A percentile compares a stretch with the other conserved stretches of the same genome.
Evolutionary conservation across 441 rosid genomes (phyloP).

Genomic region (Omphalea diandra): DNA sequence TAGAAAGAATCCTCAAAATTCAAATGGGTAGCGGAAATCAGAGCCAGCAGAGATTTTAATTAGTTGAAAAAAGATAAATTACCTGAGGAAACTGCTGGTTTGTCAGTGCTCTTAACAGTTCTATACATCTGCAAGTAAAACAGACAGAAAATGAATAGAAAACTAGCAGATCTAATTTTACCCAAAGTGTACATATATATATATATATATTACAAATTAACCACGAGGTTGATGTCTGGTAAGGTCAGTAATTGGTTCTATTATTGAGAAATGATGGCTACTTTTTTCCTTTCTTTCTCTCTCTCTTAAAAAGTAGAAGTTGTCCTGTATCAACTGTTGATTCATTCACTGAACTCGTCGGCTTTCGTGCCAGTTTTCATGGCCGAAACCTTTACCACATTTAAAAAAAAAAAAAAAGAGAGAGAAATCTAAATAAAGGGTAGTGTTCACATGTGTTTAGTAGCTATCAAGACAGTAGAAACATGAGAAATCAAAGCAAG

Average conservation of each 20-base stretch:
- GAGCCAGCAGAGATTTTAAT: not conserved
- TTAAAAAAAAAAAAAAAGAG: conserved; percentile 20
- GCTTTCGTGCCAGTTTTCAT: conserved; percentile 21
- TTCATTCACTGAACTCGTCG: conserved; percentile 28
- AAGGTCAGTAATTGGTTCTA: conserved; percentile 39
- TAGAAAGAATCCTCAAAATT: not conserved
- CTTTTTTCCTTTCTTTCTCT: conserved; percentile 23
- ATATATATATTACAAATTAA: too few relatives aligned
- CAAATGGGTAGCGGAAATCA: conserved; percentile 7
- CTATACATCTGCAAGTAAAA: conserved; percentile 68
- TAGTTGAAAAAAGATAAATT: conserved; percentile 24
- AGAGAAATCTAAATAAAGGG: not conserved
- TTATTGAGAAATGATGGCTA: conserved; percentile 81
- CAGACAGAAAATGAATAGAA: conserved; percentile 26
- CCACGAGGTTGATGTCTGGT: conserved; percentile 71
- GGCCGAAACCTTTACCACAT: conserved; percentile 11
- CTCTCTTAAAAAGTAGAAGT: conserved; percentile 27
- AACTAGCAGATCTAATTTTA: conserved; percentile 9
- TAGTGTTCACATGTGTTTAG: not conserved
- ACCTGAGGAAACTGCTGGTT: conserved; percentile 78
- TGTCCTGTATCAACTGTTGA: conserved; percentile 27
- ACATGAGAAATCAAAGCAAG: conserved; percentile 6
- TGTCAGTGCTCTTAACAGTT: conserved; percentile 88
- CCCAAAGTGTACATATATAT: too few relatives aligned
- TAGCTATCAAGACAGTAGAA: too few relatives aligned